Evolutionary conservation across 2,329 filamentous ascomycete genomes (phyloP).

Genomic region (Scedosporium dehoogii): DNA sequence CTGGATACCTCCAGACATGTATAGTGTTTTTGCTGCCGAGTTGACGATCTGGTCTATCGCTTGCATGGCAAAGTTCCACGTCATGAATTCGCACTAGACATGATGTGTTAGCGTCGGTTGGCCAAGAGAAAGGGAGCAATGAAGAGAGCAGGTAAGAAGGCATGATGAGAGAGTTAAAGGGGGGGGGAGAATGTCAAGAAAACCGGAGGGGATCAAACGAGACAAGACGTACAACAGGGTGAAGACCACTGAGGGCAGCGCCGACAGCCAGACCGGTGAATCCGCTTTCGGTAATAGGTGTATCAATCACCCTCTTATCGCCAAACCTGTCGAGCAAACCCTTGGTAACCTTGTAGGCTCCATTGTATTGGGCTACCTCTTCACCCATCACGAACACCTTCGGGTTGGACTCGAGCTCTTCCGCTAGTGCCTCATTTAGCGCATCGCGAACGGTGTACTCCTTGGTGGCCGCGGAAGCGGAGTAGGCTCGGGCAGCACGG

Average conservation of each 20-base stretch:
- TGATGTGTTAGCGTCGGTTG: slow-evolving; percentile 5
- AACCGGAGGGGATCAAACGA: neutral
- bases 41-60: slow-evolving; percentile 99
- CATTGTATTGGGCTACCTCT: slow-evolving; percentile 99
- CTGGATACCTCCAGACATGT: slow-evolving; percentile 99
- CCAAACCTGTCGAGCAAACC: slow-evolving; percentile 94
- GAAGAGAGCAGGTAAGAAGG: neutral
- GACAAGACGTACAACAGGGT: slow-evolving; percentile 68
- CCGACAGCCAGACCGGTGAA: slow-evolving; percentile 91
- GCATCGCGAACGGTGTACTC: slow-evolving; percentile 96
- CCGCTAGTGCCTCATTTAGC: slow-evolving; percentile 92
- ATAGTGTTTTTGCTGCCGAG: slow-evolving; percentile 96
- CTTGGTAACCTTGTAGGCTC: slow-evolving; percentile 99
- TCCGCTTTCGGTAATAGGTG: slow-evolving; percentile 94
- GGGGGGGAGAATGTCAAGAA: neutral
- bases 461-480: slow-evolving; percentile 57
- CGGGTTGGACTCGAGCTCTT: slow-evolving; percentile 88
- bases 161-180: neutral
- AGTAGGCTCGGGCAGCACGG: slow-evolving; percentile 32
- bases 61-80: slow-evolving; percentile 99
- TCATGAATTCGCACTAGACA: slow-evolving; percentile 95
- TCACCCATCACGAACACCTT: slow-evolving; percentile 96
- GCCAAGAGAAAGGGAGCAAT: neutral
- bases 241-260: slow-evolving; percentile 85
- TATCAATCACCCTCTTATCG: slow-evolving; percentile 95